These are phyloP conservation scores for Coemansia sp. DNA, from an alignment of 371 early-diverging fungal genomes.

Conservation along the genomic window DNA sequence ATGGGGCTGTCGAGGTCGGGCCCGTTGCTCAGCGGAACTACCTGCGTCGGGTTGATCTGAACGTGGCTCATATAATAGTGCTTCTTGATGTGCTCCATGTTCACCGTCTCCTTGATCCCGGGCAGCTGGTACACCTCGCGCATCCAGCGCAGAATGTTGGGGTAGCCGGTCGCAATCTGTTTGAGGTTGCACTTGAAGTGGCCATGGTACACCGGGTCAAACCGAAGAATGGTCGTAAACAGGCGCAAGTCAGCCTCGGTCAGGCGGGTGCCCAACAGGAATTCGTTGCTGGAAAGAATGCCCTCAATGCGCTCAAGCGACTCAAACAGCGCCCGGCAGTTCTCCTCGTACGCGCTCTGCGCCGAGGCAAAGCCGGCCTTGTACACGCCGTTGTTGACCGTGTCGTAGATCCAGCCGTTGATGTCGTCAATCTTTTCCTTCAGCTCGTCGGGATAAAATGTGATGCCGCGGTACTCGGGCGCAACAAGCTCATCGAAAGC, in stretches of 20 bases:
- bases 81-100: constrained; percentile 92
- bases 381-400: constrained; percentile 82
- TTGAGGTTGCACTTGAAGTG: constrained; percentile 92
- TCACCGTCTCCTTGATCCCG: constrained; percentile 72
- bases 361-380: constrained; percentile 89
- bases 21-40: constrained; percentile 86
- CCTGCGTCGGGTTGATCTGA: constrained; percentile 87
- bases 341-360: constrained; percentile 77
- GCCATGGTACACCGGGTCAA: constrained; percentile 85
- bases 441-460: constrained; percentile 79
- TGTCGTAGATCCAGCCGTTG: constrained; percentile 90
- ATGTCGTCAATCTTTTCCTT: constrained; percentile 74
- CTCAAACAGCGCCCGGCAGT: constrained; percentile 70
- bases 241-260: constrained; percentile 93
- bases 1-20: constrained; percentile 55
- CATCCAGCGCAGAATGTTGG: constrained; percentile 82
- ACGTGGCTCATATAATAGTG: constrained; percentile 90
- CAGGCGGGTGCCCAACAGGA: constrained; percentile 69
- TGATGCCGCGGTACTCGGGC: constrained; percentile 61
- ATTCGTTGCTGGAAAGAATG: constrained; percentile 69
- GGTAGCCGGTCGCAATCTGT: constrained; percentile 82
- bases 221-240: constrained; percentile 89
- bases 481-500: constrained; percentile 75
- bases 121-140: constrained; percentile 81
- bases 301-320: constrained; percentile 83